Conservation (phyloP, 2,329 filamentous ascomycete species). For the Penicillium hordei region DNA sequence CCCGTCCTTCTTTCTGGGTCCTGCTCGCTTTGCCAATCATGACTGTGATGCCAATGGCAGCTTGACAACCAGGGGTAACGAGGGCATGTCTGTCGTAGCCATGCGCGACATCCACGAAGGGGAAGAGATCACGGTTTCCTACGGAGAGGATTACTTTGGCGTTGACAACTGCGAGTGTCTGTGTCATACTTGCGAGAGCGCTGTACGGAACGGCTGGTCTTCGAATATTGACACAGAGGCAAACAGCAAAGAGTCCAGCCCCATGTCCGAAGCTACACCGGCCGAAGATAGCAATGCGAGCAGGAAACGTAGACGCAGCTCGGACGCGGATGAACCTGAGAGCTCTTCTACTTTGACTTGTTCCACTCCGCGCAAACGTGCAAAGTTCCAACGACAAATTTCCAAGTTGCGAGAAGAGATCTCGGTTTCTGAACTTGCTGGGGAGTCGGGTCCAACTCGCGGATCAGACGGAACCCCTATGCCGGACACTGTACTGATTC, state of each 20-base stretch:
- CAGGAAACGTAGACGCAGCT: conserved; percentile 32
- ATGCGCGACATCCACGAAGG: conserved; percentile 77
- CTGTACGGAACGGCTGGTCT: conserved; percentile 78
- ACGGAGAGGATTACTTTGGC: conserved; percentile 95
- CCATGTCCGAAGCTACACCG: conserved; percentile 25
- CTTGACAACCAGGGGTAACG: conserved; percentile 76
- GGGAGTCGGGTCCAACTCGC: conserved; percentile 20
- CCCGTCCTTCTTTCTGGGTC: conserved; percentile 88
- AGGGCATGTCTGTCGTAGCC: conserved; percentile 89
- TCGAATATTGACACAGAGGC: conserved; percentile 43
- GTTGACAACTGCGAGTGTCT: conserved; percentile 93
- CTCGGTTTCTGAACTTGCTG: conserved; percentile 32
- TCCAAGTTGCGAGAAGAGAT: conserved; percentile 42
- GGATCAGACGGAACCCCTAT: conserved; percentile 13
- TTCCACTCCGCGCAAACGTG: conserved; percentile 35
- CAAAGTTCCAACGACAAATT: conserved; percentile 34
- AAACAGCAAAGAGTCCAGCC: conserved; percentile 37
- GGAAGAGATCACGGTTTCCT: conserved; percentile 95
- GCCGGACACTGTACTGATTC: conserved; percentile 8
- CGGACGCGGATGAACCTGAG: conserved; percentile 34
- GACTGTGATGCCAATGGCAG: conserved; percentile 92
- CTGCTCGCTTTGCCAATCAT: conserved; percentile 94
- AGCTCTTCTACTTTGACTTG: conserved; percentile 16
- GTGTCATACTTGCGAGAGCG: conserved; percentile 80
- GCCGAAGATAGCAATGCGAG: conserved; percentile 20